Conservation (phyloP, 345 rosid genomes). For the Salix exigua region DNA sequence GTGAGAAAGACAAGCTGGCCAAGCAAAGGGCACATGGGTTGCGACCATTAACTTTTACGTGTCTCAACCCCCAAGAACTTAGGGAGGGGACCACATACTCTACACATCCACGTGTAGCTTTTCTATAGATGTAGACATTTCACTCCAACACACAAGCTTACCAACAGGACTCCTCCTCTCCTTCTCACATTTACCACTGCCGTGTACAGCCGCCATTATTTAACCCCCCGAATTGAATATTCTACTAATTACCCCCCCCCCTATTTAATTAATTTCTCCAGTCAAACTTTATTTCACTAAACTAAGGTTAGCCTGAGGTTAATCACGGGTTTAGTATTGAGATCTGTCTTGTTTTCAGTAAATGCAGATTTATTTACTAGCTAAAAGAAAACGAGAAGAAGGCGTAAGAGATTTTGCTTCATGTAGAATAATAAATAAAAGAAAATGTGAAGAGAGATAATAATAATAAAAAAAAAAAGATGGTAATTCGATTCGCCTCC, state of each 20-base stretch:
- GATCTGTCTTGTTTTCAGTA: too few species aligned
- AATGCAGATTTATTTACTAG: too few species aligned
- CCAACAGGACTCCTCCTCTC: constrained; percentile 16
- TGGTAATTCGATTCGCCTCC: too few species aligned
- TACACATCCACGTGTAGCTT: constrained; percentile 32
- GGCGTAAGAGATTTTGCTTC: not conserved
- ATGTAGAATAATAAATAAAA: too few species aligned
- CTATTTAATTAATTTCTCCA: too few species aligned
- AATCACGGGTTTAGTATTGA: too few species aligned
- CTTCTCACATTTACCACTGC: not conserved
- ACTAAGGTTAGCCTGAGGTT: not conserved
- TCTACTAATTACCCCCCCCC: too few species aligned
- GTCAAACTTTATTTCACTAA: not conserved
- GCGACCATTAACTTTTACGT: constrained; percentile 21
- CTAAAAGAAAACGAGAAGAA: not conserved
- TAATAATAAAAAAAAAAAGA: too few species aligned
- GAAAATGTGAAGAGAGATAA: too few species aligned
- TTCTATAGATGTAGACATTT: not conserved
- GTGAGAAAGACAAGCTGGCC: constrained; percentile 21
- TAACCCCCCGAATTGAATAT: not conserved
- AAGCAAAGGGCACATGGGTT: constrained; percentile 43
- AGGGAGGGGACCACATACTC: constrained; percentile 35
- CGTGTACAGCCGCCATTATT: constrained; percentile 27
- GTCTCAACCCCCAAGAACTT: constrained; percentile 26
- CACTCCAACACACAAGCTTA: constrained; percentile 5